These are phyloP conservation scores for Manihot esculenta DNA, from an alignment of 441 rosid genomes.

Conservation along the genomic window DNA sequence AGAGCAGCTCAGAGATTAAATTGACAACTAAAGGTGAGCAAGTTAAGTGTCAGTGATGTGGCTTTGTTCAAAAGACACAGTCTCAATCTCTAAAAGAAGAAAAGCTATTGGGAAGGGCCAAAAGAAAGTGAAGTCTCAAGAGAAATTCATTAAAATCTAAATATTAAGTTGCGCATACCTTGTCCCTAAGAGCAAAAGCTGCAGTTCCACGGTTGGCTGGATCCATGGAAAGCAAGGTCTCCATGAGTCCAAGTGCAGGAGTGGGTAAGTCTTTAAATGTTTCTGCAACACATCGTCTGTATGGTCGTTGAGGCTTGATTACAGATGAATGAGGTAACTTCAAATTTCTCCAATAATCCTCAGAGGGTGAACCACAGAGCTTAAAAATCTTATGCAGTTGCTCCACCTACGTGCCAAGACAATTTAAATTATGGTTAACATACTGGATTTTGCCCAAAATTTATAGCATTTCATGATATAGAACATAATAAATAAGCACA, in stretches of 20 bases:
- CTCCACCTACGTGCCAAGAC: conserved; percentile 58
- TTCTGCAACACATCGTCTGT: conserved; percentile 55
- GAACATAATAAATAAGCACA: not conserved
- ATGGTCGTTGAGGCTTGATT: conserved; percentile 61
- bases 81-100: too few relatives aligned
- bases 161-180: conserved; percentile 45
- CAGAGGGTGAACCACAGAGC: conserved; percentile 90
- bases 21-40: not conserved
- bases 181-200: conserved; percentile 58
- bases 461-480: conserved; percentile 9
- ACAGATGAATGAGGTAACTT: conserved; percentile 60
- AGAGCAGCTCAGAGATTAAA: not conserved
- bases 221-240: conserved; percentile 75
- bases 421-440: not conserved
- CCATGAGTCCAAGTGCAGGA: conserved; percentile 62
- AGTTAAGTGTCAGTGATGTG: not conserved
- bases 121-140: too few relatives aligned
- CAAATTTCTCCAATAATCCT: conserved; percentile 68
- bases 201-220: conserved; percentile 79
- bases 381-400: conserved; percentile 89
- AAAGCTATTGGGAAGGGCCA: too few relatives aligned
- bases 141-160: not conserved
- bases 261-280: conserved; percentile 57
- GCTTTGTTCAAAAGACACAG: not conserved
- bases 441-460: not conserved